Evolutionary conservation across 305 asterid species (phyloP), one percentile per base, ranked within the genome.

Genomic region (Fraxinus xanthoxyloides): DNA sequence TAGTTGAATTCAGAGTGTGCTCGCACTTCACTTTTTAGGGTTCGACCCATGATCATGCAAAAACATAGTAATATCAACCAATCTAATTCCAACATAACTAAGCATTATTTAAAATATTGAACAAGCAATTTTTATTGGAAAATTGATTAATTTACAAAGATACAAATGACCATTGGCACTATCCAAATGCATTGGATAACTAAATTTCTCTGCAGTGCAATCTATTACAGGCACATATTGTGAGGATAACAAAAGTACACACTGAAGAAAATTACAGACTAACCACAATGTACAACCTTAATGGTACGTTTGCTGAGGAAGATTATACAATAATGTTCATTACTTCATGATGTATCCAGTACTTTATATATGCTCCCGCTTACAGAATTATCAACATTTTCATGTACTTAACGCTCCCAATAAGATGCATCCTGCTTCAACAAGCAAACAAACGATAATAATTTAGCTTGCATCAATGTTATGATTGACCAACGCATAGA

Each of bases 371-470:
- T 28, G 74, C 79, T 69, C 72, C 21, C 2, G 28, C 74, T 23
- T 75, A 79, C 83, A 28, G 28, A 75, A 73, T 77, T 84, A 82
- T 80, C 40, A 51, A 54, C 8, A 24, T 2, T 63, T 69, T 48
- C 67, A 4, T 13, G 2, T 28, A 36, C 56, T 87, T 74, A 87
- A 21, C 82, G 86, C 76, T 61, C 87, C 90, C 89, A 84, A 56
- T 84, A 89, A 8, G 85, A 86, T 30, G 59, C 43, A 46, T 90
- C 94, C 98, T 92, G 88, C 83, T 78, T 80, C 79, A 75, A 36
- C 35, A 74, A 79, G 69, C 35, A 34, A 69, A 30, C 34, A 24
- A 26, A 35, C 59, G 10, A 46, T 24, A 15, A 72, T 26, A 5
- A 10, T 13, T 43, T 23, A 15, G 21, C 59, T 48, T 7, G 21